Evolutionary conservation across 192 early-diverging fungal genomes (phyloP).

Genomic region (Coemansia pectinata): DNA sequence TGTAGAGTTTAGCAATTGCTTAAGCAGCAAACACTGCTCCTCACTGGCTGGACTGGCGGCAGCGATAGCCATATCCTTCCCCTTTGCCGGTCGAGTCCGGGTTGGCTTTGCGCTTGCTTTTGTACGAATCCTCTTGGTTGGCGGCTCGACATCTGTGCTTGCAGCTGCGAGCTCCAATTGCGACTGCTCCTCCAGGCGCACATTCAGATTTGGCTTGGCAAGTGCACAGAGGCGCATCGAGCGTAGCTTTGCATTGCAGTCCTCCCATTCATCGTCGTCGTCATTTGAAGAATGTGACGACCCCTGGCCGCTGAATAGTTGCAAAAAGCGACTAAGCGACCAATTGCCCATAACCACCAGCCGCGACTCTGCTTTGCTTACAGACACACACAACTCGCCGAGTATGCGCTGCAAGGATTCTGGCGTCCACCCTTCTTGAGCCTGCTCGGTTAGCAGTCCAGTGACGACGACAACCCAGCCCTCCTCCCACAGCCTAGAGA

Average conservation of each 20-base stretch:
- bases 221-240: slow-evolving; percentile 12
- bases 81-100: background rate
- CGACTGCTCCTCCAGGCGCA: background rate
- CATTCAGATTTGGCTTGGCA: slow-evolving; percentile 2
- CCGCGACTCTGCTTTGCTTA: background rate
- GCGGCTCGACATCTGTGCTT: background rate
- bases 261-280: background rate
- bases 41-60: background rate
- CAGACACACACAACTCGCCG: slow-evolving; percentile 2
- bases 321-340: slow-evolving; percentile 18
- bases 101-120: background rate
- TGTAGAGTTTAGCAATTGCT: background rate
- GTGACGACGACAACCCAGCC: slow-evolving; percentile 30
- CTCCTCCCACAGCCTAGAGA: slow-evolving; percentile 35
- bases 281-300: background rate
- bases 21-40: background rate
- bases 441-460: slow-evolving; percentile 14
- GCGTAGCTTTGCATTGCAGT: background rate
- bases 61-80: background rate
- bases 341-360: background rate
- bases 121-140: background rate
- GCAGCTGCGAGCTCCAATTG: background rate
- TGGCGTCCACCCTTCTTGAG: slow-evolving; percentile 11
- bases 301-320: slow-evolving; percentile 2
- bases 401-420: slow-evolving; percentile 9